Base-by-base conservation (phyloP, 2,329 filamentous ascomycete genomes). In the Rosellinia necatrix region DNA sequence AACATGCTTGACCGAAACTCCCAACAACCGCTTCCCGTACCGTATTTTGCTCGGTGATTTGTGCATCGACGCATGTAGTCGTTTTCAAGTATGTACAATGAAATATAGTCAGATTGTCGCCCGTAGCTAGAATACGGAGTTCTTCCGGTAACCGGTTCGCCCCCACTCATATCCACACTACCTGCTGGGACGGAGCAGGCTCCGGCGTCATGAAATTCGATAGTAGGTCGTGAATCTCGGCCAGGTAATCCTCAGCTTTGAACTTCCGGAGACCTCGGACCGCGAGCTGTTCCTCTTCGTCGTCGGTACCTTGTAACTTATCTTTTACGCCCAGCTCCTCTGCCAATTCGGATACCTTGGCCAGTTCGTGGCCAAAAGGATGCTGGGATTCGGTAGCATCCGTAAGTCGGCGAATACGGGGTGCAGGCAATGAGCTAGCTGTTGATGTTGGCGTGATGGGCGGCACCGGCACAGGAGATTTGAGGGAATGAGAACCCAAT, bases 291-390 rank as follows among this genome's bases (percentile, higher is more conserved):
- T 83, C 78, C 67, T 90, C 82, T 72, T 96, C 91, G 52, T 91
- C 89, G 40, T 92, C 88, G 34, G 87, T 75, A 41, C 85, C 78
- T n/a, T 81, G 80, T 57, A 82, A 70, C 60, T 80, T 75, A 32
- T 84, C 80, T 60, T 82, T 81, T 25, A 85, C 80, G 37, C 86
- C 85, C 65, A 91, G 93, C 73, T 97, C 92, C 75, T 97, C 94
- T 0, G 89, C 93, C 13, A 97, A 83, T 74, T 97, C 94, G 49
- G 92, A 91, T 21, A 97, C 90, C 74, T 97, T 89, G 53, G 91
- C 91, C 49, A 97, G 79, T 74, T 99, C 94, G 47, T 88, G 87
- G 49, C 91, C 91, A 67, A 97, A 97, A 0, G 93, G 93, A 71
- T 77, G 77, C 52, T 74, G 73, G 32, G 59, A 54, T 61, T 67